Base-by-base conservation (phyloP, 768 basidiomycete genomes). In the Guyanaporus albipodus region DNA sequence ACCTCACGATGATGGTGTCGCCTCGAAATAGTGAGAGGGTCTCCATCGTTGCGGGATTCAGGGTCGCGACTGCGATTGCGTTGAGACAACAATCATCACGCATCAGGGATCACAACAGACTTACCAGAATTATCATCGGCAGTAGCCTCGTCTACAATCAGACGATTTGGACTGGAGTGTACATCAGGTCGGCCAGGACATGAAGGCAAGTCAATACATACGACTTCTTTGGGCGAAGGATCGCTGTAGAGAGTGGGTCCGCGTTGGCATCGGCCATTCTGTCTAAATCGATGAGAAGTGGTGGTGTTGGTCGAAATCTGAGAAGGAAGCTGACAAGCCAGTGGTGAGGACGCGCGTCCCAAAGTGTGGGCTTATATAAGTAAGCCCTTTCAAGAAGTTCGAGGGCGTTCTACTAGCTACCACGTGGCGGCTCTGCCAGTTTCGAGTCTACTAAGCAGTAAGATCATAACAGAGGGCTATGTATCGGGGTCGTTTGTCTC, bases 1-100 rank as follows among this genome's bases (percentile, higher is more conserved):
- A 94, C 92, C 90, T 79, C 54, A 93, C 80, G 55, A 95, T 93
- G 66, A 96, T 85, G 14, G 95, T 98, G 67, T 99, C 96, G 17
- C 96, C 96, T 46, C 94, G 82, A 80, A 98, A 99, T 50, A 99
- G 80, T 50, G 83, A 82, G 42, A 99, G 81, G 8, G 76, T 65
- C 72, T 98, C 96, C 94, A 98, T 97, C 29, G 95, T 99, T 32
- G 85, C 85, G 38, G 96, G 94, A 74, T 95, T 91, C 31, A 97
- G 75, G 22, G 91, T 95, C 46, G 93, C 95, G 57, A 97, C 95
- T 87, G 57, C 23, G 19, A 41, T 41, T 34, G 37, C 19, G 14
- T 36, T 58, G 39, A 8, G 48, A 51, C 4, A 45, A 35, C 49
- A 52, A 46, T 67, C 47, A 57, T 45, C 24, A 43, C 33, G 23